These are phyloP conservation scores for Vanilla planifolia DNA, from an alignment of 106 monocot genomes.

Conservation along the genomic window DNA sequence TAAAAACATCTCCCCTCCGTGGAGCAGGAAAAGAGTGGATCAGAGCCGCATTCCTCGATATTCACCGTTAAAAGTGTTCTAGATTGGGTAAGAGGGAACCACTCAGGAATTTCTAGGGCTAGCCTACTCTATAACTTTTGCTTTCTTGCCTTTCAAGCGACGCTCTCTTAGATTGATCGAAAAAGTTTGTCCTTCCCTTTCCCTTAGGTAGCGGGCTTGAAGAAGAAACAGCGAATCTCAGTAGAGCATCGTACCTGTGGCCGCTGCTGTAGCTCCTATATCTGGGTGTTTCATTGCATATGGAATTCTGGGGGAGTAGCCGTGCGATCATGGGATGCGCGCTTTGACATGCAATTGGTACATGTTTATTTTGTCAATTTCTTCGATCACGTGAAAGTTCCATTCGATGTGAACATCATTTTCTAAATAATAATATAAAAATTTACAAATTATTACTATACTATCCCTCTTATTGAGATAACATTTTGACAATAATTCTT, in stretches of 20 bases:
- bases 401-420: too few species aligned
- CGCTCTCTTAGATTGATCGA: slow-evolving; percentile 10
- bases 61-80: neutral
- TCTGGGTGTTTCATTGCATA: too few species aligned
- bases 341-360: too few species aligned
- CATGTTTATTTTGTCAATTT: too few species aligned
- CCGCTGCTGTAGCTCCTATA: neutral
- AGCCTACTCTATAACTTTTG: slow-evolving; percentile 1
- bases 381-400: too few species aligned
- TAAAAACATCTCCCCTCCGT: slow-evolving; percentile 8
- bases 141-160: slow-evolving; percentile 44
- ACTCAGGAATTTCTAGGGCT: slow-evolving; percentile 24
- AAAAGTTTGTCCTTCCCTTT: slow-evolving; percentile 4
- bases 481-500: too few species aligned
- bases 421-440: too few species aligned
- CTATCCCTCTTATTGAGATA: too few species aligned
- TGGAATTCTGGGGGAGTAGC: too few species aligned
- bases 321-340: too few species aligned
- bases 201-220: neutral
- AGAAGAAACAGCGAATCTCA: slow-evolving; percentile 3
- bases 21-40: slow-evolving; percentile 14
- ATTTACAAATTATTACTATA: too few species aligned
- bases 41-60: slow-evolving; percentile 11
- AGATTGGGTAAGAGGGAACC: slow-evolving; percentile 2
- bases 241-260: neutral